These are phyloP conservation scores for Eremothecium sinecaudum DNA, from an alignment of 1,139 yeast genomes.

Conservation along the genomic window DNA sequence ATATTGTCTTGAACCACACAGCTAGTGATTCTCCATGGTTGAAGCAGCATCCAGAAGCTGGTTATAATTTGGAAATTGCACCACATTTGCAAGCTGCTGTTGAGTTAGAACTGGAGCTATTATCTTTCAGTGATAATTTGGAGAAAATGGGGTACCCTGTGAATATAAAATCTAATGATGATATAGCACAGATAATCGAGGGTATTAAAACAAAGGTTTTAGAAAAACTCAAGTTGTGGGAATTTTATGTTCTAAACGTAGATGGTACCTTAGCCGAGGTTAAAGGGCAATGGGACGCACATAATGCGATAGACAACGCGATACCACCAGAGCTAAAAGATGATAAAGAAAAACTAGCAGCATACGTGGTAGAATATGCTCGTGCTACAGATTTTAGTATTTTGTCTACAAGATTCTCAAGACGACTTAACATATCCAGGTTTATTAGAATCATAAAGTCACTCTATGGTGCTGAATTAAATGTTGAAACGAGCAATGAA, in stretches of 20 bases:
- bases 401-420: slow-evolving; percentile 42
- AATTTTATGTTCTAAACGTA: slow-evolving; percentile 67
- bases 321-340: slow-evolving; percentile 35
- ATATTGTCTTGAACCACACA: slow-evolving; percentile 90
- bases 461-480: slow-evolving; percentile 28
- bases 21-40: slow-evolving; percentile 87
- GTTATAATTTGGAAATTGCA: slow-evolving; percentile 77
- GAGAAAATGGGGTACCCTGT: slow-evolving; percentile 52
- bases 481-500: slow-evolving; percentile 33
- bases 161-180: slow-evolving; percentile 39
- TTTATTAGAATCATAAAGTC: slow-evolving; percentile 42
- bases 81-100: slow-evolving; percentile 82
- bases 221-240: slow-evolving; percentile 68
- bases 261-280: slow-evolving; percentile 29
- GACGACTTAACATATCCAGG: slow-evolving; percentile 42
- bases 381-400: slow-evolving; percentile 35
- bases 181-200: slow-evolving; percentile 50
- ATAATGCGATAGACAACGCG: slow-evolving; percentile 21
- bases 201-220: slow-evolving; percentile 63
- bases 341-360: slow-evolving; percentile 39
- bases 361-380: slow-evolving; percentile 41
- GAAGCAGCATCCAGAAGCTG: slow-evolving; percentile 77
- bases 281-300: slow-evolving; percentile 19
- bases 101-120: slow-evolving; percentile 62
- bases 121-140: slow-evolving; percentile 53